Evolutionary conservation across 495 filamentous ascomycete genomes (phyloP).

Genomic region (Xylaria castorea): DNA sequence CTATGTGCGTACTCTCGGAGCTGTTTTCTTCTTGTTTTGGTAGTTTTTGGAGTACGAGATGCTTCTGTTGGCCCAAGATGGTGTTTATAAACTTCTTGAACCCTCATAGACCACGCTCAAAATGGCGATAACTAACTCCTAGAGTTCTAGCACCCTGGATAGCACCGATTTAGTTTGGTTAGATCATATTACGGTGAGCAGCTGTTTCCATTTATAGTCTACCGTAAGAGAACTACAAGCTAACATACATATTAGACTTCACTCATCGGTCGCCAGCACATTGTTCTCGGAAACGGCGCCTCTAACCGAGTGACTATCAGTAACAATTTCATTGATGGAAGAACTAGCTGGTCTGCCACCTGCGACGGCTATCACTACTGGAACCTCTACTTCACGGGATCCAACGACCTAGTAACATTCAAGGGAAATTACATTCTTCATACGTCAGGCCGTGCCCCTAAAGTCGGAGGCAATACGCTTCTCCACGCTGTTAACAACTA

Average conservation of each 20-base stretch:
- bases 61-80: neutral
- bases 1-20: constrained; percentile 28
- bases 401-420: constrained; percentile 51
- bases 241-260: constrained; percentile 41
- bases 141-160: constrained; percentile 31
- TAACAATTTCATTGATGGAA: constrained; percentile 56
- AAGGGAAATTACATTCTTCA: constrained; percentile 59
- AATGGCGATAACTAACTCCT: neutral
- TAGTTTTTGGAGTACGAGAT: neutral
- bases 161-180: constrained; percentile 47
- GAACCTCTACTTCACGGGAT: constrained; percentile 56
- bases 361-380: constrained; percentile 65
- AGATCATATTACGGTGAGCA: constrained; percentile 47
- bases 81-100: neutral
- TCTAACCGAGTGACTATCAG: constrained; percentile 51
- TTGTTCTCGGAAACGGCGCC: constrained; percentile 44
- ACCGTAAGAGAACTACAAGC: neutral
- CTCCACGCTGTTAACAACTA: constrained; percentile 66
- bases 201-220: neutral
- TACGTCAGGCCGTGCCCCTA: constrained; percentile 60
- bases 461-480: constrained; percentile 54
- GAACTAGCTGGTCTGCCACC: constrained; percentile 55
- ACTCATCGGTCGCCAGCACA: constrained; percentile 54
- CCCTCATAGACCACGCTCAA: neutral
- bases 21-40: neutral